Evolutionary conservation across 306 rosid species (phyloP), one percentile per base, ranked within the genome.

Genomic region (Pyrus communis): DNA sequence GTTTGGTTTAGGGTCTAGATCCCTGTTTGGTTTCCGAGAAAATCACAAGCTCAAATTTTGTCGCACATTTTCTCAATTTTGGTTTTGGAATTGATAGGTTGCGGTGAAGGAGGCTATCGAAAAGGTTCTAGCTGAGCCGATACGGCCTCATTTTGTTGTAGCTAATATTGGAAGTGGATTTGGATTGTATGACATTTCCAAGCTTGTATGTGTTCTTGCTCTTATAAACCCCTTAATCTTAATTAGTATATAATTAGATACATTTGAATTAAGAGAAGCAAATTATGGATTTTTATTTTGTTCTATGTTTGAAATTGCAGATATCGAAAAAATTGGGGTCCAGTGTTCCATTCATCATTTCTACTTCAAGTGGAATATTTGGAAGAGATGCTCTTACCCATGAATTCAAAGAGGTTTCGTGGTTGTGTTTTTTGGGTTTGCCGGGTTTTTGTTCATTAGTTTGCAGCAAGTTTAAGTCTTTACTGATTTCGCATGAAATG

Each of bases 91-190:
- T 71, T 68, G 76, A 43, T 78, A 91, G 97, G 88, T 78, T 22
- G 96, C 97, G 25, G 85, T 89, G 64, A 67, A 80, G 9, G 97
- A 90, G 81, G 92, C 88, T 55, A 43, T 87, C 12, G 67, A 79
- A 13, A 89, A 86, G 81, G 89, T 90, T 77, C 83, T 90, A 2
- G 87, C 87, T 7, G 91, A 86, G 84, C 93, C 97, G 17, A 93
- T 90, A 59, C 88, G 96, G 21, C 96, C 96, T 1, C 75, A 84
- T 77, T 92, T 92, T 62, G 88, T 88, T 45, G 79, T 91, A 64
- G 92, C 82, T 71, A 84, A 80, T 40, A 52, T 89, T 60, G 96
- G 96, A 21, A 45, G 76, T 68, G 93, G 90, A 49, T 90, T 83
- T 62, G 66, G 55, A 0, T 28, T 83, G 35, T 23, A 25, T 62